phyloP scores from a whole-genome alignment of 768 basidiomycete genomes.

The Podaxis sp. region DNA sequence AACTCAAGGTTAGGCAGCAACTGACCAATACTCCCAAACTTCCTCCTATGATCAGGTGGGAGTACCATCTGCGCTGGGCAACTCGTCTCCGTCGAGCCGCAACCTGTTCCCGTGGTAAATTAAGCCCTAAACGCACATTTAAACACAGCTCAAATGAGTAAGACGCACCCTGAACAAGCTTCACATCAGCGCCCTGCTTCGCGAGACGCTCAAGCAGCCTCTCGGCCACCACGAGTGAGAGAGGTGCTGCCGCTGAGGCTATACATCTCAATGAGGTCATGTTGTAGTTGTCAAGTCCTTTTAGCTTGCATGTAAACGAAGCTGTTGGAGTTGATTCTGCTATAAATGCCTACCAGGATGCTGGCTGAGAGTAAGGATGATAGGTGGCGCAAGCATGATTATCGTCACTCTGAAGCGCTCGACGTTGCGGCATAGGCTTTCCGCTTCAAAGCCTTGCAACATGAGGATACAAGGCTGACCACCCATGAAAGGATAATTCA shows the following conservation, averaged over 20 bases:
- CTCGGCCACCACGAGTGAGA: slow-evolving; percentile 48
- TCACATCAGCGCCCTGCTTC: slow-evolving; percentile 15
- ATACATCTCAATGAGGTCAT: slow-evolving; percentile 48
- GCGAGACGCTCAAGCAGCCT: slow-evolving; percentile 28
- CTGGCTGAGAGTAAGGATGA: slow-evolving; percentile 57
- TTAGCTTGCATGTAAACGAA: not conserved
- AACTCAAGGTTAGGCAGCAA: slow-evolving; percentile 62
- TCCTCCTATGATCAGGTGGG: slow-evolving; percentile 32
- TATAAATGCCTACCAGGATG: slow-evolving; percentile 41
- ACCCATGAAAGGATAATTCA: slow-evolving; percentile 41
- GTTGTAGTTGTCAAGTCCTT: slow-evolving; percentile 51
- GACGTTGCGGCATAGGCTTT: slow-evolving; percentile 48
- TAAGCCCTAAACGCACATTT: not conserved
- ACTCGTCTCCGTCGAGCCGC: slow-evolving; percentile 66
- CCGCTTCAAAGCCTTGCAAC: slow-evolving; percentile 52
- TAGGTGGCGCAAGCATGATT: slow-evolving; percentile 59
- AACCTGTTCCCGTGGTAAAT: slow-evolving; percentile 32
- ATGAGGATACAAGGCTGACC: slow-evolving; percentile 46
- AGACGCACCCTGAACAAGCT: slow-evolving; percentile 22
- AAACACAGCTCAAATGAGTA: not conserved
- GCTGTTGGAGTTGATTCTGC: not conserved
- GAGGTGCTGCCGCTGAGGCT: slow-evolving; percentile 65
- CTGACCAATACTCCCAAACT: slow-evolving; percentile 54
- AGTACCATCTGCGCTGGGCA: slow-evolving; percentile 49
- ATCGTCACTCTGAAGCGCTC: slow-evolving; percentile 50